Base-by-base conservation (phyloP, 805 yeast species). In the Suhomyces prunicola region DNA sequence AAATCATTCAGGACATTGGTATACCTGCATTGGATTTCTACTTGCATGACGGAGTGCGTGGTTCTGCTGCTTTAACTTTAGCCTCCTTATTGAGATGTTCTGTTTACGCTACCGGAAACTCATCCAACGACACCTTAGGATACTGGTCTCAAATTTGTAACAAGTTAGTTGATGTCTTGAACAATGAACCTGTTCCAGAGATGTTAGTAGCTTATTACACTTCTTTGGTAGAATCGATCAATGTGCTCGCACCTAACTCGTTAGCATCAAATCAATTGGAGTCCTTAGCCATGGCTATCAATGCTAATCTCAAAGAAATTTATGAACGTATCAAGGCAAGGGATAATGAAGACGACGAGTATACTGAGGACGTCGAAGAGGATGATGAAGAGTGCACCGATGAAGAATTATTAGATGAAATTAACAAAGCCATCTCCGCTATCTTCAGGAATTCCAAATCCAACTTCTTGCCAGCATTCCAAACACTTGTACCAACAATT, bases 31-130 rank as follows among this genome's bases (percentile, higher is more conserved):
- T 94, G 52, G 94, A 87, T 65, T 94, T 93, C 67, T 91, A 89
- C 66, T 80, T 92, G 63, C 97, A 91, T 67, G 97, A 91, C 68
- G 97, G 96, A 39, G 98, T 93, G 5, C 84, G 98, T 60, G 90
- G 88, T 26, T 83, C 93, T n/a, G 91, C 97, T 46, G 92, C 97
- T 2, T 81, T 86, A 56, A 80, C 92, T 5, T 83, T 92, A 63
- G 91, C 97, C 2, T 84, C 90, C 4, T 74, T 93, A 50, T 73
- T 94, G 54, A 72, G 82, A 51, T 83, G 89, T 57, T 77, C 86
- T 3, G 79, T 80, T n/a, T 73, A 70, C 45, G 83, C 83, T 13
- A 77, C 82, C 19, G 83, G 82, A 6, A 76, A 80, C 23, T 72
- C 77, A 23, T 81, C 90, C 4, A 75, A 78, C 9, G 86, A 85